These are phyloP conservation scores for Austroboletus novae-zelandiae DNA, from an alignment of 1,284 basidiomycete genomes.

Conservation along the genomic window DNA sequence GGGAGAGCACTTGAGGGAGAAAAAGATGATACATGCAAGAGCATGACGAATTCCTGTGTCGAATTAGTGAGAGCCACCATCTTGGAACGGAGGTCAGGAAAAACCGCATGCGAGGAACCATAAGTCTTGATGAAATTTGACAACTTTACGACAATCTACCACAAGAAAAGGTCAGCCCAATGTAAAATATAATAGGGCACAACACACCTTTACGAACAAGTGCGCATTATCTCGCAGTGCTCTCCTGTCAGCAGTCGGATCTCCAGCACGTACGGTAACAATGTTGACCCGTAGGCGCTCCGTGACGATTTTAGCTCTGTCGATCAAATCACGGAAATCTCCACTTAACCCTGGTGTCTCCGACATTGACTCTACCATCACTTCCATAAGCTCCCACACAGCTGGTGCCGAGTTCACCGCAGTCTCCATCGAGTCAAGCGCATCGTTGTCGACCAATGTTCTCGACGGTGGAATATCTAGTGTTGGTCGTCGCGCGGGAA, in stretches of 20 bases:
- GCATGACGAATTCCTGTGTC: conserved; percentile 75
- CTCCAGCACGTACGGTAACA: conserved; percentile 47
- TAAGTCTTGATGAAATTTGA: conserved; percentile 65
- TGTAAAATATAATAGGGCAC: background rate
- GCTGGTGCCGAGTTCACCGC: conserved; percentile 69
- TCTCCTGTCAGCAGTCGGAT: conserved; percentile 49
- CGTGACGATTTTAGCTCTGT: conserved; percentile 57
- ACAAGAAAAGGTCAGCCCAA: conserved; percentile 2
- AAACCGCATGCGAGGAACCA: conserved; percentile 52
- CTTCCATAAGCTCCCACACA: conserved; percentile 72
- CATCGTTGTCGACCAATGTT: conserved; percentile 64
- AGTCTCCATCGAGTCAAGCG: conserved; percentile 62
- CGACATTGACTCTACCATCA: conserved; percentile 42
- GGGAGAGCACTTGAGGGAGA: conserved; percentile 55
- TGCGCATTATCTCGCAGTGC: conserved; percentile 68
- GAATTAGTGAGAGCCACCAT: conserved; percentile 73
- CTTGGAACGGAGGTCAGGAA: conserved; percentile 56
- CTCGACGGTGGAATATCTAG: conserved; percentile 49
- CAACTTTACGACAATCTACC: conserved; percentile 64
- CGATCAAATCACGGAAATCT: conserved; percentile 50
- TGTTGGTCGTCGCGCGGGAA: conserved; percentile 35
- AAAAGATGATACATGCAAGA: conserved; percentile 78
- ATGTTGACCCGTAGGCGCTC: conserved; percentile 55
- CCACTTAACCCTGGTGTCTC: conserved; percentile 40
- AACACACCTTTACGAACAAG: conserved; percentile 65